phyloP scores from a whole-genome alignment of 1,284 basidiomycete species.

The Malassezia psittaci region DNA sequence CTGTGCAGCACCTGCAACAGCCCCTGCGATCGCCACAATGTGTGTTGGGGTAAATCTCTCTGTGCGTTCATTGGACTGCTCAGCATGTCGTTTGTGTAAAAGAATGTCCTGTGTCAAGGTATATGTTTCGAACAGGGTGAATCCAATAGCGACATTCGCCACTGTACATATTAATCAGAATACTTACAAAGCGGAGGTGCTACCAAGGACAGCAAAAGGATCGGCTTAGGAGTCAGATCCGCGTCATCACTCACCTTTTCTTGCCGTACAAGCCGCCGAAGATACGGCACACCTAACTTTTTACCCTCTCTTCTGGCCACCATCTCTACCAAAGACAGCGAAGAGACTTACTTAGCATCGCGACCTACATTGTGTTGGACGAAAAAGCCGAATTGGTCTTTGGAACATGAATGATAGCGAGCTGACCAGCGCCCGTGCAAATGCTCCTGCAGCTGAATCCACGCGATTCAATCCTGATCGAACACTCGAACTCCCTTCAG shows the following conservation, averaged over 20 bases:
- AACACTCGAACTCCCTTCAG: not conserved
- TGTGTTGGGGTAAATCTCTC: conserved; percentile 29
- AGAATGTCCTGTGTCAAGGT: conserved; percentile 31
- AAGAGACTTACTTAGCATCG: conserved; percentile 18
- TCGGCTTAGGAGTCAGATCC: conserved; percentile 1
- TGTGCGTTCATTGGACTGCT: not conserved
- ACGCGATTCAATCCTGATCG: conserved; percentile 4
- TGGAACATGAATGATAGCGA: conserved; percentile 49
- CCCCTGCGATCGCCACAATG: conserved; percentile 42
- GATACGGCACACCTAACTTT: conserved; percentile 38
- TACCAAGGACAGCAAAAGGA: conserved; percentile 28
- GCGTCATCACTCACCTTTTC: conserved; percentile 24
- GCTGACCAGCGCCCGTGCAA: conserved; percentile 41
- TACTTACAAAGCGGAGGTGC: conserved; percentile 38
- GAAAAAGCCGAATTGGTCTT: conserved; percentile 47
- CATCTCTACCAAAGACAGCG: conserved; percentile 47
- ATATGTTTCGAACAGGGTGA: conserved; percentile 48
- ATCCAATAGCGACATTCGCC: conserved; percentile 47
- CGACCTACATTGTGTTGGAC: conserved; percentile 41
- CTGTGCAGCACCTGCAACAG: conserved; percentile 48
- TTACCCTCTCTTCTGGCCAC: conserved; percentile 48
- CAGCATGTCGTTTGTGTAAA: conserved; percentile 6
- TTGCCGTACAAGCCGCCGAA: conserved; percentile 40
- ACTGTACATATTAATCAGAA: conserved; percentile 7
- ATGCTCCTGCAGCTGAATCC: conserved; percentile 35